A percentile compares a stretch with the other conserved stretches of the same genome.
Evolutionary conservation across 192 early-diverging fungal species (phyloP).

Genomic region (Ambispora gerdemannii): DNA sequence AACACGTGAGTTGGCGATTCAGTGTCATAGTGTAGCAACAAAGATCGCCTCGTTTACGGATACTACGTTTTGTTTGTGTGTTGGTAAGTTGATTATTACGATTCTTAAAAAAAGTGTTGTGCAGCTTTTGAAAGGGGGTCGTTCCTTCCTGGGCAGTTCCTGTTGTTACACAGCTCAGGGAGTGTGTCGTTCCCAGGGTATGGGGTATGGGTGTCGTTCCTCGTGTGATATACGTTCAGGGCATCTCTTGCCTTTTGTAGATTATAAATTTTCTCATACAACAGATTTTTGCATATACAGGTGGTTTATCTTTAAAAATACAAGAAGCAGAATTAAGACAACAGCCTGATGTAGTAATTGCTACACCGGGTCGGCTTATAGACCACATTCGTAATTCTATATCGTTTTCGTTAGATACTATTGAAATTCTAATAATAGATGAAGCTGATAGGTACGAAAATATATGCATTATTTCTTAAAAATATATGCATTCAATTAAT

Average conservation of each 20-base stretch:
- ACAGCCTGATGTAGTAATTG: slow-evolving; percentile 92
- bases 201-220: too few relatives aligned
- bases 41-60: slow-evolving; percentile 87
- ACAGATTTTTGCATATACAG: slow-evolving; percentile 31
- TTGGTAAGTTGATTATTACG: slow-evolving; percentile 56
- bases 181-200: too few relatives aligned
- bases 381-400: slow-evolving; percentile 94
- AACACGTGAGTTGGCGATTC: slow-evolving; percentile 96
- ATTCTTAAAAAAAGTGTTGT: too few relatives aligned
- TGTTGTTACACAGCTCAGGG: too few relatives aligned
- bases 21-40: slow-evolving; percentile 88
- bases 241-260: too few relatives aligned
- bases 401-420: slow-evolving; percentile 78
- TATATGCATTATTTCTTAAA: not conserved
- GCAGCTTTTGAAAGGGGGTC: too few relatives aligned
- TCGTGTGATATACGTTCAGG: too few relatives aligned
- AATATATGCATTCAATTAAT: not conserved
- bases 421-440: slow-evolving; percentile 98
- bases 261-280: too few relatives aligned
- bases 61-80: slow-evolving; percentile 80
- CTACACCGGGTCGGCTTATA: slow-evolving; percentile 96
- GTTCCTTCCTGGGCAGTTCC: too few relatives aligned
- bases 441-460: slow-evolving; percentile 84
- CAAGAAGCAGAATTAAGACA: slow-evolving; percentile 86
- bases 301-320: slow-evolving; percentile 79